phyloP scores from a whole-genome alignment of 2,329 filamentous ascomycete species.

The Tolypocladium guangdongense region DNA sequence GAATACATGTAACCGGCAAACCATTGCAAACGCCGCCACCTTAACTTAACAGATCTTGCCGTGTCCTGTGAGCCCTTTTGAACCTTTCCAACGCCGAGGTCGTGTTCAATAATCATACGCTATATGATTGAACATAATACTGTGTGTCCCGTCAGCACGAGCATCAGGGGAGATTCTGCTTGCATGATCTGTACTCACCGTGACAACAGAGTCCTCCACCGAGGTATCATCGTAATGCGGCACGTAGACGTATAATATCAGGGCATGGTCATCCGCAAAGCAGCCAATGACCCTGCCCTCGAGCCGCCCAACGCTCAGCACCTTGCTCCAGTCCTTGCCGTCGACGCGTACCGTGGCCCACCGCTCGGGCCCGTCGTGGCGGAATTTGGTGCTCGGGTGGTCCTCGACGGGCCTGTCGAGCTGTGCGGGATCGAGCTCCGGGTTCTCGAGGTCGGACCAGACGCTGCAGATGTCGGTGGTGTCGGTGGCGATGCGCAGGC shows the following conservation, averaged over 20 bases:
- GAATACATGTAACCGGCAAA: background rate
- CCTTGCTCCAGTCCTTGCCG: slow-evolving; percentile 85
- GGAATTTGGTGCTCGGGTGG: slow-evolving; percentile 73
- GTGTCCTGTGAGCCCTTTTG: background rate
- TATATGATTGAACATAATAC: slow-evolving; percentile 35
- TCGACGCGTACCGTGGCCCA: slow-evolving; percentile 90
- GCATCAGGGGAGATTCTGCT: background rate
- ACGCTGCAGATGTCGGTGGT: slow-evolving; percentile 73
- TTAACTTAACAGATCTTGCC: background rate
- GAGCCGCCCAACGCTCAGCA: slow-evolving; percentile 83
- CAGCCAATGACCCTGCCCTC: slow-evolving; percentile 91
- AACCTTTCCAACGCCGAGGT: background rate
- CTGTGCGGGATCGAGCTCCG: slow-evolving; percentile 70
- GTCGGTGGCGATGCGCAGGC: slow-evolving; percentile 71
- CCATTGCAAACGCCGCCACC: background rate
- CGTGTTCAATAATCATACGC: slow-evolving; percentile 10
- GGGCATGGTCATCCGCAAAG: slow-evolving; percentile 67
- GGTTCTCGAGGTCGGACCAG: slow-evolving; percentile 81
- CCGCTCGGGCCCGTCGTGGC: slow-evolving; percentile 62
- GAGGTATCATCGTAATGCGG: slow-evolving; percentile 55
- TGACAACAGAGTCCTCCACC: slow-evolving; percentile 63
- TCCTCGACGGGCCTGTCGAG: slow-evolving; percentile 62
- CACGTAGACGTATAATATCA: slow-evolving; percentile 77
- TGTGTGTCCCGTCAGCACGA: slow-evolving; percentile 18
- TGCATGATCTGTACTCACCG: slow-evolving; percentile 37